These are phyloP conservation scores for Dunaliella sp. DNA, from an alignment of 139 green algal genomes.

Conservation along the genomic window DNA sequence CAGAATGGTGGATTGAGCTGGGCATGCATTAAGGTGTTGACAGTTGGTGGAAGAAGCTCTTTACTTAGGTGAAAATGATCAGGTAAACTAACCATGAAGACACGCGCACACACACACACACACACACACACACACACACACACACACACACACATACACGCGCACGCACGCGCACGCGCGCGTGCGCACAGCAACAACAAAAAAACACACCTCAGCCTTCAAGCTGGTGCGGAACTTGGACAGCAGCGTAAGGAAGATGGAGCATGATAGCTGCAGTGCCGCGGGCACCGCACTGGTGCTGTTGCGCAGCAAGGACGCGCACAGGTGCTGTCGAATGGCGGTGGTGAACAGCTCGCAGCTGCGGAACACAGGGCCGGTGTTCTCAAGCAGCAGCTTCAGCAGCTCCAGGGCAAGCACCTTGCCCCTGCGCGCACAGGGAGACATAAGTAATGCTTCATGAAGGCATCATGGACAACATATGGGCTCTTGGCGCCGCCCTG, in stretches of 20 bases:
- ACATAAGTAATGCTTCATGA: slow-evolving; percentile 81
- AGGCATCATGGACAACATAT: slow-evolving; percentile 80
- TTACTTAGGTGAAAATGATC: not conserved
- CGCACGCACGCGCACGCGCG: not conserved
- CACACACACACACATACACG: not conserved
- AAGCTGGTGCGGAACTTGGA: slow-evolving; percentile 74
- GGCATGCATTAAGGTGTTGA: too few species aligned
- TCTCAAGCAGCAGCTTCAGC: slow-evolving; percentile 94
- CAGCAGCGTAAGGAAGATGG: slow-evolving; percentile 92
- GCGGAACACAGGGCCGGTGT: slow-evolving; percentile 84
- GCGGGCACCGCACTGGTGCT: slow-evolving; percentile 55
- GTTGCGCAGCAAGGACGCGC: slow-evolving; percentile 95
- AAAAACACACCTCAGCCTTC: slow-evolving; percentile 81
- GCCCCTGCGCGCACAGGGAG: slow-evolving; percentile 7
- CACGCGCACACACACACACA: too few species aligned
- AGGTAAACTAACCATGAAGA: slow-evolving; percentile 4
- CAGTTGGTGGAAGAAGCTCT: too few species aligned
- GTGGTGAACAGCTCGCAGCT: slow-evolving; percentile 75
- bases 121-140: not conserved
- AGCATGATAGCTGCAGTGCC: slow-evolving; percentile 65
- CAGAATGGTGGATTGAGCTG: too few species aligned
- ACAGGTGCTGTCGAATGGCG: slow-evolving; percentile 94
- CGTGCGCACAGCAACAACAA: not conserved
- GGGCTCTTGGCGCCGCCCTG: slow-evolving; percentile 44
- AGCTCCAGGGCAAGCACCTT: slow-evolving; percentile 94